These are phyloP conservation scores for Podospora fimiseda DNA, from an alignment of 495 filamentous ascomycete species.

Conservation along the genomic window DNA sequence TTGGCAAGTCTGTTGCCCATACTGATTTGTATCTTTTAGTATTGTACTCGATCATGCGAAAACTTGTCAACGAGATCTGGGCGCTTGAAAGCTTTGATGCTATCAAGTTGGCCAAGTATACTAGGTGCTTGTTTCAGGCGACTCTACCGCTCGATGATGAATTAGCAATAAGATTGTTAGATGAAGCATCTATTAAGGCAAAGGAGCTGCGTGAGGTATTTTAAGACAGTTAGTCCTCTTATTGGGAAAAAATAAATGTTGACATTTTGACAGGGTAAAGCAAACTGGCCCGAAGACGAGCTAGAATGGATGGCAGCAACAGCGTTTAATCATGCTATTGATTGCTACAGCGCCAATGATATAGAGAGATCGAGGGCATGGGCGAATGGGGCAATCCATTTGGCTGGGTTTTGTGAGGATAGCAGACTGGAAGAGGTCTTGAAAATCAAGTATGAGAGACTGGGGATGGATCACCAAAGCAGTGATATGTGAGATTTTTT, in stretches of 20 bases:
- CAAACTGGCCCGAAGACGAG: constrained; percentile 60
- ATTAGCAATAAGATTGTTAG: constrained; percentile 48
- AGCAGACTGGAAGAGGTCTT: constrained; percentile 47
- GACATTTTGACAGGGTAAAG: constrained; percentile 33
- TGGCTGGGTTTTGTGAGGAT: constrained; percentile 53
- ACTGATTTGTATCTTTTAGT: constrained; percentile 23
- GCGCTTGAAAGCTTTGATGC: constrained; percentile 44
- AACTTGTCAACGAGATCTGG: constrained; percentile 60
- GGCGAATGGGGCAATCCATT: constrained; percentile 57
- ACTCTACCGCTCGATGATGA: constrained; percentile 44
- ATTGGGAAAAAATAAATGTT: no score
- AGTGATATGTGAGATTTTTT: no score
- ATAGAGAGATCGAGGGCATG: constrained; percentile 55
- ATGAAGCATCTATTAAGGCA: constrained; percentile 49
- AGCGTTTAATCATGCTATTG: constrained; percentile 70
- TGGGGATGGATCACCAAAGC: constrained; percentile 52
- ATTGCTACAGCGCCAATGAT: constrained; percentile 55
- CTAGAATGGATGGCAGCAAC: constrained; percentile 70
- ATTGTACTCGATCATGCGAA: constrained; percentile 46
- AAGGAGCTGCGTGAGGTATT: constrained; percentile 37
- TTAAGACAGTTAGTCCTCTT: no score
- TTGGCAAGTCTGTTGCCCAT: background rate
- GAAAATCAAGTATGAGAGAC: constrained; percentile 45
- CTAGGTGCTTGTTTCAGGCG: constrained; percentile 64
- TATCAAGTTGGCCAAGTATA: constrained; percentile 58